These are phyloP conservation scores for Thalassiosira livingstoniorum DNA, from an alignment of 352 stramenopile species.

Conservation along the genomic window DNA sequence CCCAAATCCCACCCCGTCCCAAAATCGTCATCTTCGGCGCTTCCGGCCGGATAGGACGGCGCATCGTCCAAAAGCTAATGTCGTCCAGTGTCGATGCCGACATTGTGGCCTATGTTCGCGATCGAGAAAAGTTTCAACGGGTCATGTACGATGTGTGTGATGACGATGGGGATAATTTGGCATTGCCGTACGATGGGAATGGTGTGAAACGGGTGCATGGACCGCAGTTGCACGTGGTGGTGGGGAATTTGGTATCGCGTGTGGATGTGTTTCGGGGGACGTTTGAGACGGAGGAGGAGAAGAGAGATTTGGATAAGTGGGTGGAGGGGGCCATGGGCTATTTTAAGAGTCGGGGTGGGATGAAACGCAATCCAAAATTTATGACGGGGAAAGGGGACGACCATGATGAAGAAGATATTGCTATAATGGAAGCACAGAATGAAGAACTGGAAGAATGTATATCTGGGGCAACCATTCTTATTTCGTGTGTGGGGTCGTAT, in stretches of 20 bases:
- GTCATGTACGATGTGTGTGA: conserved; percentile 65
- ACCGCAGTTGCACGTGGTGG: conserved; percentile 65
- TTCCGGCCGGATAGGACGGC: conserved; percentile 61
- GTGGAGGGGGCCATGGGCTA: too few species aligned
- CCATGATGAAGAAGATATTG: conserved; percentile 2
- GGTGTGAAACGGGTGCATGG: conserved; percentile 22
- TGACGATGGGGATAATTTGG: too few species aligned
- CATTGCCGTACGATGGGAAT: conserved; percentile 11
- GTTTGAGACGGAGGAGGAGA: conserved; percentile 33
- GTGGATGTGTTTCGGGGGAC: conserved; percentile 46
- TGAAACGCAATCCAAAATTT: too few species aligned
- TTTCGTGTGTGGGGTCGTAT: conserved; percentile 69
- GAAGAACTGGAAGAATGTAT: conserved; percentile 68
- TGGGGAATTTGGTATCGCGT: conserved; percentile 48
- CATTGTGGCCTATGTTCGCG: conserved; percentile 67
- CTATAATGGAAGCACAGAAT: background rate
- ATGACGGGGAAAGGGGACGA: too few species aligned
- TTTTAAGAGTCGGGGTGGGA: too few species aligned
- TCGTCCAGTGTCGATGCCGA: conserved; percentile 32
- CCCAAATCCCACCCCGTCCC: conserved; percentile 30
- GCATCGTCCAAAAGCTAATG: conserved; percentile 65
- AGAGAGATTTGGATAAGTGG: too few species aligned
- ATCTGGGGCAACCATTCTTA: conserved; percentile 62
- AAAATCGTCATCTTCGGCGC: conserved; percentile 79
- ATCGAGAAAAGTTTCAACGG: conserved; percentile 65